These are phyloP conservation scores for Rhodamnia rubescens DNA, from an alignment of 345 rosid genomes.

Conservation along the genomic window DNA sequence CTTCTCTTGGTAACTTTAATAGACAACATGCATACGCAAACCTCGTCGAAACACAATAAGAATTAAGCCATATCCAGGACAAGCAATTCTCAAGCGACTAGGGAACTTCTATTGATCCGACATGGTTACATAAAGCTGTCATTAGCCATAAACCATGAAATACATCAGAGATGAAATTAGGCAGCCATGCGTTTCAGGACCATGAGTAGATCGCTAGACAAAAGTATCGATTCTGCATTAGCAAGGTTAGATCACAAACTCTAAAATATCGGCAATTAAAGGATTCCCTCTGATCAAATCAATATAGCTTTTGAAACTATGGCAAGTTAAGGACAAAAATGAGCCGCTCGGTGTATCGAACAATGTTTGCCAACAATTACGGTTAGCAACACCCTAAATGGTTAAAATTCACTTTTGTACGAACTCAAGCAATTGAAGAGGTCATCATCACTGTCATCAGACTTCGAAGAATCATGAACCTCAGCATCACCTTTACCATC, in stretches of 20 bases:
- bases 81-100: background rate
- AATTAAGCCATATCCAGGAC: background rate
- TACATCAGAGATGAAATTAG: background rate
- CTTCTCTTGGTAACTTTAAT: background rate
- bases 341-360: background rate
- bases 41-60: background rate
- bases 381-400: background rate
- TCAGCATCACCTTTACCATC: background rate
- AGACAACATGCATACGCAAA: too few relatives aligned
- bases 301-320: background rate
- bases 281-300: background rate
- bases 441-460: background rate
- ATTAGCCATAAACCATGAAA: background rate
- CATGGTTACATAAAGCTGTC: background rate
- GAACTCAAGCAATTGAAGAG: conserved; percentile 1
- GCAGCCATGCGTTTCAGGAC: background rate
- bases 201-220: background rate
- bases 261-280: background rate
- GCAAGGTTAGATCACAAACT: background rate
- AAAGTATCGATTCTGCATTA: background rate
- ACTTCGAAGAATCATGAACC: background rate
- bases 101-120: background rate
- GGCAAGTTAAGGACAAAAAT: background rate
- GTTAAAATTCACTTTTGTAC: background rate
- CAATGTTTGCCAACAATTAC: background rate